Conservation (phyloP, 768 basidiomycete genomes). For the Lactarius pseudohatsudake region DNA sequence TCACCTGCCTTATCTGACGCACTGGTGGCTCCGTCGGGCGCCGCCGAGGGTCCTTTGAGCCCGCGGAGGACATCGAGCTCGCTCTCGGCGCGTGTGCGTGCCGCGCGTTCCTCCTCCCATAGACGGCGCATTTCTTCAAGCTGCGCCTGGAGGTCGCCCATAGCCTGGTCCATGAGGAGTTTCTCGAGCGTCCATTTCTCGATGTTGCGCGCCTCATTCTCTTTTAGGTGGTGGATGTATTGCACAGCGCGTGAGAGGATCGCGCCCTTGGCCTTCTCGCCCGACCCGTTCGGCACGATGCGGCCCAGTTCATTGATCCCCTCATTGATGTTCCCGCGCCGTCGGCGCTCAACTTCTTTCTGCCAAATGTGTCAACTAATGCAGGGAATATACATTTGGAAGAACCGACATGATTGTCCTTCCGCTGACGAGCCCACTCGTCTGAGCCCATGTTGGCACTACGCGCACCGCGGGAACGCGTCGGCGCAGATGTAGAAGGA, state of each 20-base stretch:
- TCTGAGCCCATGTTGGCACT: slow-evolving; percentile 67
- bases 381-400: neutral
- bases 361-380: slow-evolving; percentile 37
- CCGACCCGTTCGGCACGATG: slow-evolving; percentile 84
- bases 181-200: slow-evolving; percentile 95
- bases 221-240: slow-evolving; percentile 89
- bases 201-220: slow-evolving; percentile 87
- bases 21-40: slow-evolving; percentile 13
- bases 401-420: slow-evolving; percentile 73
- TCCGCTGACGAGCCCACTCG: slow-evolving; percentile 77
- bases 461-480: slow-evolving; percentile 47
- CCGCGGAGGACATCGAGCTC: slow-evolving; percentile 60
- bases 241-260: slow-evolving; percentile 86
- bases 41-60: slow-evolving; percentile 19
- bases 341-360: slow-evolving; percentile 98
- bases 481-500: slow-evolving; percentile 32
- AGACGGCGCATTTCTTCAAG: slow-evolving; percentile 77
- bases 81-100: slow-evolving; percentile 57
- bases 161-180: slow-evolving; percentile 87
- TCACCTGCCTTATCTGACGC: slow-evolving; percentile 27
- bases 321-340: slow-evolving; percentile 94
- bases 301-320: slow-evolving; percentile 91
- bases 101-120: slow-evolving; percentile 75
- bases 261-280: slow-evolving; percentile 87
- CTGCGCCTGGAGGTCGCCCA: slow-evolving; percentile 83